These are phyloP conservation scores for Lactuca saligna DNA, from an alignment of 129 eudicot species.

Conservation along the genomic window DNA sequence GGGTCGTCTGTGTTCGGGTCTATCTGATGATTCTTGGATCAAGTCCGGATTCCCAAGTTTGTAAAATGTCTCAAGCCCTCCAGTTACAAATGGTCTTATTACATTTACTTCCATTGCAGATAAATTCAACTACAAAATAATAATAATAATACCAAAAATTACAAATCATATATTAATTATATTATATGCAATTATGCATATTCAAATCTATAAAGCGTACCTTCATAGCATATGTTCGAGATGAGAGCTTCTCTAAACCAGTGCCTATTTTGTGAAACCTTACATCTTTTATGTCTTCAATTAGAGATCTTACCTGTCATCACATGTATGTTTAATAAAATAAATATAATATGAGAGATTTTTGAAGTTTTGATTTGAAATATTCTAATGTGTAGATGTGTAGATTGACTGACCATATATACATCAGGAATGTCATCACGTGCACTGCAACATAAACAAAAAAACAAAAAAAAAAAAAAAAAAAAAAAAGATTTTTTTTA, in stretches of 20 bases:
- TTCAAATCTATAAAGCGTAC: slow-evolving; percentile 37
- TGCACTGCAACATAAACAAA: slow-evolving; percentile 54
- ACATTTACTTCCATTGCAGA: slow-evolving; percentile 99
- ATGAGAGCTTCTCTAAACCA: slow-evolving; percentile 81
- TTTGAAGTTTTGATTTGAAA: background rate
- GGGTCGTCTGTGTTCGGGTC: slow-evolving; percentile 54
- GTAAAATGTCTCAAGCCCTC: slow-evolving; percentile 76
- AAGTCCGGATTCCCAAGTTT: slow-evolving; percentile 77
- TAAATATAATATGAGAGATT: background rate
- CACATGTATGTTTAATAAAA: background rate
- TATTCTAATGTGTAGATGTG: background rate
- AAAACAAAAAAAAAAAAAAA: background rate
- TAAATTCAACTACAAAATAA: slow-evolving; percentile 59
- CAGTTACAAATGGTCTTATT: slow-evolving; percentile 80
- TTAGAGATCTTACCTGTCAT: slow-evolving; percentile 82
- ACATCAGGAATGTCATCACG: slow-evolving; percentile 83
- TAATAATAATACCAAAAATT: slow-evolving; percentile 35
- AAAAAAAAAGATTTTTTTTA: background rate
- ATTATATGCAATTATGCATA: background rate
- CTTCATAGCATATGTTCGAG: slow-evolving; percentile 81
- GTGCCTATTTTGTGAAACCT: slow-evolving; percentile 89
- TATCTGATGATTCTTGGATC: slow-evolving; percentile 68
- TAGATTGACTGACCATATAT: slow-evolving; percentile 66
- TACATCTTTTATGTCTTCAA: slow-evolving; percentile 97
- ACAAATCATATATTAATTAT: background rate